phyloP scores from a whole-genome alignment of 306 rosid species.

The Sphenostylis stenocarpa region DNA sequence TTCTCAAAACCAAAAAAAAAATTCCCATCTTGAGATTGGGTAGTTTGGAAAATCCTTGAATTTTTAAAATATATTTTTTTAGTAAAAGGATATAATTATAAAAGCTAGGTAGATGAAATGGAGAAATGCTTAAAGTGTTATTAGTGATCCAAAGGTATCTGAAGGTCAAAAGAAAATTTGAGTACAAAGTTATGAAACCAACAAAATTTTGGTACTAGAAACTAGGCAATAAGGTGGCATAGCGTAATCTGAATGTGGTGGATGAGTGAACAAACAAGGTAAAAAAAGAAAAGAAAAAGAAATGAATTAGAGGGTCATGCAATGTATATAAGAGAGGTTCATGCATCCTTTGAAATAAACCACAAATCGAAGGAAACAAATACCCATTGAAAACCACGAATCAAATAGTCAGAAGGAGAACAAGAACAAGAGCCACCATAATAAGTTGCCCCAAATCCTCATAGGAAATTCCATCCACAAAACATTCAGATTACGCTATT shows the following conservation, averaged over 20 bases:
- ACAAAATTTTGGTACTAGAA: background rate
- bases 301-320: background rate
- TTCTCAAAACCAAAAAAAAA: too few relatives aligned
- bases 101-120: background rate
- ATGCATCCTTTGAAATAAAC: too few relatives aligned
- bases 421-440: background rate
- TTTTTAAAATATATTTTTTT: background rate
- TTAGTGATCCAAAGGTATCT: background rate
- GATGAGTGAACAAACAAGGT: background rate
- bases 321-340: too few relatives aligned
- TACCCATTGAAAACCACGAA: conserved; percentile 6
- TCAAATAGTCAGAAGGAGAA: background rate
- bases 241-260: background rate
- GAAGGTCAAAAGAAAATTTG: background rate
- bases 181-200: background rate
- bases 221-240: background rate
- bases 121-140: background rate
- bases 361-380: background rate
- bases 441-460: background rate
- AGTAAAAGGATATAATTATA: background rate
- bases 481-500: too few relatives aligned
- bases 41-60: background rate
- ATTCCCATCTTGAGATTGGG: background rate
- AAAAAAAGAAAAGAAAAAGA: background rate
- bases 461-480: background rate